Base-by-base conservation (phyloP, 1,139 yeast genomes). In the Saccharomycopsis hybrid region DNA sequence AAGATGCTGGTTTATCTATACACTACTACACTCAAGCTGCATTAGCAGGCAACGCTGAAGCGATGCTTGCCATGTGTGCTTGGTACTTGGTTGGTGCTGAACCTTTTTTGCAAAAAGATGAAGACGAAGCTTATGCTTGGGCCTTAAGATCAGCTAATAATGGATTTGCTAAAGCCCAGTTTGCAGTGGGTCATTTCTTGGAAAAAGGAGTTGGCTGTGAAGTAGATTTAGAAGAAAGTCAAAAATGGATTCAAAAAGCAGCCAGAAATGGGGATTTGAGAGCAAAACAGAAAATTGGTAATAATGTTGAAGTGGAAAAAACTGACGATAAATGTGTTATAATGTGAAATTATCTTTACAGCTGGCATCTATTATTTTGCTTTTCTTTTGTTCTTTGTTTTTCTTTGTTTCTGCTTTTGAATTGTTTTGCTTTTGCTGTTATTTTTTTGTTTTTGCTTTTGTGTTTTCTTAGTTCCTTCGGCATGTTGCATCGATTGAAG, bases 11-110 rank as follows among this genome's bases (percentile, higher is more conserved):
- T 13, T 72, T 92, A 49, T 84, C 95, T 1, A 86, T 92, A 46
- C 96, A 92, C 64, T 92, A 90, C 64, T 92, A 88, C 65, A 88
- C 96, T 0, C 82, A 85, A 58, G 96, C 95, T 1, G 96, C 97
- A 0, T 66, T 82, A 44, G 83, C 84, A 2, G 96, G 96, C 7
- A 96, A 92, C 65, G 78, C 95, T 1, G 80, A 77, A 48, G 83
- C 95, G 13, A 92, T 90, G 96, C 72, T 90, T 60, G 90, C 96
- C 2, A 73, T 92, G 72, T 89, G 97, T 65, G 96, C 97, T 2
- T 92, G 97, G 97, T 90, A 89, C 64, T 72, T 90, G 64, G 84
- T 88, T 36, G 98, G 98, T 1, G 82, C 86, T 41, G 92, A 85
- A 40, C 73, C 90, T 28, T 80, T 81, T 53, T 73, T 90, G 57